Percentiles rank a stretch among this genome's conserved stretches.
Conservation (phyloP, 768 basidiomycete species). For the Pulveroboletus ravenelii region DNA sequence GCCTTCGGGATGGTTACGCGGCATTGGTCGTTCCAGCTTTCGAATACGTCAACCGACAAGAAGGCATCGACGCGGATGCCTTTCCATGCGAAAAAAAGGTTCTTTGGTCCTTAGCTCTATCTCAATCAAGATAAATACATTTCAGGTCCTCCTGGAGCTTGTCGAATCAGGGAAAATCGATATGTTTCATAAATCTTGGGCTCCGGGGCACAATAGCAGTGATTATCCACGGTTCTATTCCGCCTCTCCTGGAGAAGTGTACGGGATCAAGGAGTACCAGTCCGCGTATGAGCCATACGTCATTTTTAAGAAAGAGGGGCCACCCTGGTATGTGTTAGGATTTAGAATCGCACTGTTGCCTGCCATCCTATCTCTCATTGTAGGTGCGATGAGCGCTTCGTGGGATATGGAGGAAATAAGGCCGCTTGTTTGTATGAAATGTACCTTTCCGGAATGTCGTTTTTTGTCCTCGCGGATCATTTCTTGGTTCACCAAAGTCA, state of each 20-base stretch:
- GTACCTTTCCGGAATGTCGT: constrained; percentile 81
- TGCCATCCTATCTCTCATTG: background rate
- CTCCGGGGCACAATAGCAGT: constrained; percentile 74
- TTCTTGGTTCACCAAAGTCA: constrained; percentile 89
- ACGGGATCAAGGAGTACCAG: constrained; percentile 73
- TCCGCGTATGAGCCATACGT: constrained; percentile 87
- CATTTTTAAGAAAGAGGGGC: constrained; percentile 70
- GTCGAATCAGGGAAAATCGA: constrained; percentile 51
- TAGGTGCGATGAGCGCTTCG: constrained; percentile 89
- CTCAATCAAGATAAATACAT: background rate
- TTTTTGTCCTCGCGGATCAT: constrained; percentile 80
- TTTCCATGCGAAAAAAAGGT: constrained; percentile 75
- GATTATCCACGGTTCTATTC: constrained; percentile 68
- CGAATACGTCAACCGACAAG: constrained; percentile 64
- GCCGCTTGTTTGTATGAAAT: constrained; percentile 90
- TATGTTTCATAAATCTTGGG: constrained; percentile 79
- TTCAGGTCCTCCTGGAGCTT: constrained; percentile 54
- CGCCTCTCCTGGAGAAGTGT: constrained; percentile 60
- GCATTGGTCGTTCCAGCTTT: constrained; percentile 86
- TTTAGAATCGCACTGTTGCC: background rate
- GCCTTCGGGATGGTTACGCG: constrained; percentile 53
- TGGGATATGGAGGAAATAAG: constrained; percentile 91
- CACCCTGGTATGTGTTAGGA: constrained; percentile 55
- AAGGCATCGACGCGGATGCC: constrained; percentile 50
- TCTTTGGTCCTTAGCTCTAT: background rate